Percentiles rank a stretch among this genome's conserved stretches.
These are phyloP conservation scores for Saccharomycopsis fermentans DNA, from an alignment of 805 yeast species.

Conservation along the genomic window DNA sequence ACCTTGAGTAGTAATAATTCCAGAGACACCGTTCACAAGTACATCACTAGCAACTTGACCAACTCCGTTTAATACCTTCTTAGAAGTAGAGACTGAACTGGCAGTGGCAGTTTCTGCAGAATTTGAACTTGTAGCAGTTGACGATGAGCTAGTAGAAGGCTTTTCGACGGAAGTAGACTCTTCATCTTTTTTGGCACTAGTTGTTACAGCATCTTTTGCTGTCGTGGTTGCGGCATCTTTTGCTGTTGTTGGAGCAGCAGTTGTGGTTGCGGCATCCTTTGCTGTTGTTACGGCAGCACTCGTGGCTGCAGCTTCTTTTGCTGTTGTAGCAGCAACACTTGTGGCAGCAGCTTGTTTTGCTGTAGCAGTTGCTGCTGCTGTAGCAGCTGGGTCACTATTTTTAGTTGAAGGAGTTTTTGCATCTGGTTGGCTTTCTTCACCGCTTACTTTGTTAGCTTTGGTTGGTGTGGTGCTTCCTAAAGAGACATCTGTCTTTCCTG, in stretches of 20 bases:
- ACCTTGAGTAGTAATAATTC: background rate
- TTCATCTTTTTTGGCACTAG: background rate
- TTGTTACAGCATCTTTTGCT: too few species aligned
- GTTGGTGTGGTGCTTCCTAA: background rate
- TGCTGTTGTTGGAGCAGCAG: background rate
- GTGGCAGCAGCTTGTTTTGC: too few species aligned
- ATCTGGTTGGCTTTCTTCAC: too few species aligned
- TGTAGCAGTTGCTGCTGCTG: background rate
- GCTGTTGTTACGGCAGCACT: too few species aligned
- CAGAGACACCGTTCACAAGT: background rate
- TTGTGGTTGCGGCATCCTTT: too few species aligned
- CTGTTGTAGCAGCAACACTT: background rate
- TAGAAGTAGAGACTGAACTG: background rate
- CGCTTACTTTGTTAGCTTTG: background rate
- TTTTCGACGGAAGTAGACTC: background rate
- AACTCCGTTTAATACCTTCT: background rate
- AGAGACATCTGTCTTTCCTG: too few species aligned
- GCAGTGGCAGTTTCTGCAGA: background rate
- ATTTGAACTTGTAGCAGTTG: background rate
- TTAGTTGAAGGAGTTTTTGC: too few species aligned
- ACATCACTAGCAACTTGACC: background rate
- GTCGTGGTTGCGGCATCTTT: background rate
- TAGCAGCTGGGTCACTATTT: too few species aligned
- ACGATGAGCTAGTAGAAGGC: background rate
- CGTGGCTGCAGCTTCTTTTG: background rate